phyloP scores from a whole-genome alignment of 139 green algal genomes.

The Picochlorum sp. region DNA sequence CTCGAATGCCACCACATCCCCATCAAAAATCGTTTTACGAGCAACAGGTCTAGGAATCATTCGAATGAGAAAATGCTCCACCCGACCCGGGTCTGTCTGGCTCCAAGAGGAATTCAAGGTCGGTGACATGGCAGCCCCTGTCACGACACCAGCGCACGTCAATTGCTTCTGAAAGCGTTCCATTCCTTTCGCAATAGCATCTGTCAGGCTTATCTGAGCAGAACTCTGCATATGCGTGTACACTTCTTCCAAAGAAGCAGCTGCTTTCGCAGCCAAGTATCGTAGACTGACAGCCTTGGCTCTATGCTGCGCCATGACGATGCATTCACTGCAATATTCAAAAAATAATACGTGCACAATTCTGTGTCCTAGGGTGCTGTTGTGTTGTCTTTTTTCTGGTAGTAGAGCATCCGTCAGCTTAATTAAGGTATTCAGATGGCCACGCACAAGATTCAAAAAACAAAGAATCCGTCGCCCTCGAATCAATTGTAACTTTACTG shows the following conservation, averaged over 20 bases:
- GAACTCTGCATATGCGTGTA: slow-evolving; percentile 9
- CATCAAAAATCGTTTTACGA: slow-evolving; percentile 29
- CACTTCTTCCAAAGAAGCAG: slow-evolving; percentile 9
- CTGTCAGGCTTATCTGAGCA: slow-evolving; percentile 4
- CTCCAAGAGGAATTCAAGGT: slow-evolving; percentile 39
- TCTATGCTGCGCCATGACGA: neutral
- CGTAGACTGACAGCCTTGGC: neutral
- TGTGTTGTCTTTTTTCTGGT: too few species aligned
- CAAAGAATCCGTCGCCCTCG: too few species aligned
- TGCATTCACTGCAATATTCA: neutral
- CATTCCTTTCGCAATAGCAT: slow-evolving; percentile 23
- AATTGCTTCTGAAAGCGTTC: slow-evolving; percentile 30
- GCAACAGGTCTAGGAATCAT: slow-evolving; percentile 37
- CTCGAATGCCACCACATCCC: slow-evolving; percentile 57
- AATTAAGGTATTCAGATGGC: too few species aligned
- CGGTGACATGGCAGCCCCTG: slow-evolving; percentile 44
- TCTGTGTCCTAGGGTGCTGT: too few species aligned
- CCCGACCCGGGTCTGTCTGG: slow-evolving; percentile 12
- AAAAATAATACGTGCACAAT: neutral
- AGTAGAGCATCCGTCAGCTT: too few species aligned
- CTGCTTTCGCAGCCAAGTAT: slow-evolving; percentile 10
- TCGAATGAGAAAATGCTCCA: slow-evolving; percentile 53
- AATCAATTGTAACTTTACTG: too few species aligned
- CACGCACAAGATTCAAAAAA: too few species aligned
- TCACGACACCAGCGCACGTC: slow-evolving; percentile 26